These are phyloP conservation scores for Umbelopsis ramanniana DNA, from an alignment of 192 early-diverging fungal species.

Conservation along the genomic window DNA sequence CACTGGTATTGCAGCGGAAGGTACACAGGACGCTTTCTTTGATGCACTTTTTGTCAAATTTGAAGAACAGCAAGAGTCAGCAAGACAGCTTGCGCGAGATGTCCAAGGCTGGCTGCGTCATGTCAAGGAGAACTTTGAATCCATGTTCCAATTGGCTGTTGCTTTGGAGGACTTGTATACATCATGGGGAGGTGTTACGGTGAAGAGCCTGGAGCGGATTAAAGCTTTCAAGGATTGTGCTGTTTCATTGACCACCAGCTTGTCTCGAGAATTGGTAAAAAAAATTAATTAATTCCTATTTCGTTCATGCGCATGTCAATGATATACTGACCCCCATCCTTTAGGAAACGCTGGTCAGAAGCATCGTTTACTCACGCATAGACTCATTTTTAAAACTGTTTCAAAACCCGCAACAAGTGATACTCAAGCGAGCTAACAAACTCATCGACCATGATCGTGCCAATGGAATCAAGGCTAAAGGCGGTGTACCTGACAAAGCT, in stretches of 20 bases:
- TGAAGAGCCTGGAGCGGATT: constrained; percentile 33
- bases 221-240: constrained; percentile 42
- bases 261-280: constrained; percentile 48
- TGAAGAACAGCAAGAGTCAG: constrained; percentile 53
- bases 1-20: constrained; percentile 59
- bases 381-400: constrained; percentile 57
- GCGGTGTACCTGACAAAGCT: constrained; percentile 68
- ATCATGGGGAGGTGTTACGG: constrained; percentile 33
- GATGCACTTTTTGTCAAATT: constrained; percentile 61
- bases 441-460: constrained; percentile 74
- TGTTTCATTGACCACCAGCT: constrained; percentile 38
- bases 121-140: constrained; percentile 61
- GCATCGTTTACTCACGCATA: constrained; percentile 48
- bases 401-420: constrained; percentile 67
- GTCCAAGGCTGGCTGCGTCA: constrained; percentile 51
- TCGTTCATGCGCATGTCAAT: no score
- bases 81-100: constrained; percentile 53
- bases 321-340: neutral
- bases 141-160: constrained; percentile 52
- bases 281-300: no score
- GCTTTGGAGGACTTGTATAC: constrained; percentile 65
- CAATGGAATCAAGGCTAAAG: constrained; percentile 58
- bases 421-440: constrained; percentile 76
- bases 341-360: constrained; percentile 27
- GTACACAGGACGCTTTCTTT: constrained; percentile 60